Evolutionary conservation across 805 yeast genomes (phyloP).

Genomic region (Kodamaea sagamina): DNA sequence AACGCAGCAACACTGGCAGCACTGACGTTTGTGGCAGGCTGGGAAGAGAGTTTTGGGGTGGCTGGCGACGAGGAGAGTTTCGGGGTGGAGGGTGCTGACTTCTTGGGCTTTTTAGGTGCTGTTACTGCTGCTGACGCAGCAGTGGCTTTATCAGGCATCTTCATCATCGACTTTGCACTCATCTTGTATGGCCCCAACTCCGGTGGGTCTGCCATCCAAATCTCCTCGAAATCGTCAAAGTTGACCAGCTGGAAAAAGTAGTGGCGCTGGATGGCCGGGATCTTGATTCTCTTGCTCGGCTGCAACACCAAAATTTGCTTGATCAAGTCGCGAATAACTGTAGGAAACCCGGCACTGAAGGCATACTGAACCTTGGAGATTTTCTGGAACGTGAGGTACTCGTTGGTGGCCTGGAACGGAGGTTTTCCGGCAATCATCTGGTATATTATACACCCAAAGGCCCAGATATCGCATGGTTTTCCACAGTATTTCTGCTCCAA

Average conservation of each 20-base stretch:
- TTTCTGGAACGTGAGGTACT: constrained; percentile 78
- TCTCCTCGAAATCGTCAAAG: constrained; percentile 62
- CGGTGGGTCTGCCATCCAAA: constrained; percentile 74
- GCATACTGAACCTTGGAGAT: constrained; percentile 80
- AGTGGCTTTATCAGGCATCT: constrained; percentile 56
- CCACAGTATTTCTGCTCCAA: constrained; percentile 71
- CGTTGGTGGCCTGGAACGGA: constrained; percentile 83
- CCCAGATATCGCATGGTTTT: constrained; percentile 63
- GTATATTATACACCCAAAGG: constrained; percentile 59
- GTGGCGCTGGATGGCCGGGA: constrained; percentile 61
- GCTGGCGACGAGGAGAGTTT: neutral
- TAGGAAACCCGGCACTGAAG: constrained; percentile 65
- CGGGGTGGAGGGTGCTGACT: neutral
- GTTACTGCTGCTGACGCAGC: constrained; percentile 21
- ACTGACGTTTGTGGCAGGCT: constrained; percentile 5
- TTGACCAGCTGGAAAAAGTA: constrained; percentile 68
- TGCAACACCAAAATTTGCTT: constrained; percentile 66
- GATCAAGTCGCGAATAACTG: constrained; percentile 62
- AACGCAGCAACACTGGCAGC: constrained; percentile 45
- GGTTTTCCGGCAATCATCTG: constrained; percentile 70
- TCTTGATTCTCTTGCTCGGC: constrained; percentile 63
- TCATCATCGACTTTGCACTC: constrained; percentile 77
- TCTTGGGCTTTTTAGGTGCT: constrained; percentile 13
- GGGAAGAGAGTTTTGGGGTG: neutral
- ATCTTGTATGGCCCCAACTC: constrained; percentile 70